Conservation (phyloP, 768 basidiomycete genomes). For the Tricholoma matsutake region DNA sequence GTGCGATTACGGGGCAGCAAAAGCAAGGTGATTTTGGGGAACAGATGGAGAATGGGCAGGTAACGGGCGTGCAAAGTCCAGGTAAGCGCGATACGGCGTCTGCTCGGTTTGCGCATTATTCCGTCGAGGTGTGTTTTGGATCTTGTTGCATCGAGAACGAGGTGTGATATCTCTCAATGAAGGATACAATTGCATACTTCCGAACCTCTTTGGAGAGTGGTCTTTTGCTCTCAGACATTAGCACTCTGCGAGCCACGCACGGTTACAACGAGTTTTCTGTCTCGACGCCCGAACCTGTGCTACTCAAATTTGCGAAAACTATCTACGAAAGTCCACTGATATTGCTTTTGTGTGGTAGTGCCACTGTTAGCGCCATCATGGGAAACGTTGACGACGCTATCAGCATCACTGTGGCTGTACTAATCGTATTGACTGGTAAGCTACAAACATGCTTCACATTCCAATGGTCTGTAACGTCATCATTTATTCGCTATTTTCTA, state of each 20-base stretch:
- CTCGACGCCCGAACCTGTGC: slow-evolving; percentile 70
- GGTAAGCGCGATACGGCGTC: slow-evolving; percentile 54
- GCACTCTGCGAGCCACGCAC: slow-evolving; percentile 59
- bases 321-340: slow-evolving; percentile 96
- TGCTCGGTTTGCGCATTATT: slow-evolving; percentile 63
- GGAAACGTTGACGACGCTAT: slow-evolving; percentile 95
- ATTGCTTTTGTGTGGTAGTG: slow-evolving; percentile 86
- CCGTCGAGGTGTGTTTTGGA: slow-evolving; percentile 51
- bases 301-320: slow-evolving; percentile 89
- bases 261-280: slow-evolving; percentile 97
- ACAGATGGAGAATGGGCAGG: slow-evolving; percentile 38
- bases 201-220: slow-evolving; percentile 62
- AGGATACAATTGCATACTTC: slow-evolving; percentile 78
- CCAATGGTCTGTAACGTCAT: background rate
- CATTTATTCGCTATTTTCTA: slow-evolving; percentile 12
- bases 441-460: background rate
- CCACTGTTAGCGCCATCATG: slow-evolving; percentile 84
- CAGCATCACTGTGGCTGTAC: slow-evolving; percentile 87
- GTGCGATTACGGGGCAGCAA: slow-evolving; percentile 37
- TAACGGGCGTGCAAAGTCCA: slow-evolving; percentile 26
- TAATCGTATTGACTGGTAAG: slow-evolving; percentile 91
- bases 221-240: slow-evolving; percentile 59
- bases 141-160: slow-evolving; percentile 1
- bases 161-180: slow-evolving; percentile 6
- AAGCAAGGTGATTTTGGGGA: slow-evolving; percentile 24